Evolutionary conservation across 495 filamentous ascomycete species (phyloP), one percentile per base, ranked within the genome.

Genomic region (Cladorrhinum samala): DNA sequence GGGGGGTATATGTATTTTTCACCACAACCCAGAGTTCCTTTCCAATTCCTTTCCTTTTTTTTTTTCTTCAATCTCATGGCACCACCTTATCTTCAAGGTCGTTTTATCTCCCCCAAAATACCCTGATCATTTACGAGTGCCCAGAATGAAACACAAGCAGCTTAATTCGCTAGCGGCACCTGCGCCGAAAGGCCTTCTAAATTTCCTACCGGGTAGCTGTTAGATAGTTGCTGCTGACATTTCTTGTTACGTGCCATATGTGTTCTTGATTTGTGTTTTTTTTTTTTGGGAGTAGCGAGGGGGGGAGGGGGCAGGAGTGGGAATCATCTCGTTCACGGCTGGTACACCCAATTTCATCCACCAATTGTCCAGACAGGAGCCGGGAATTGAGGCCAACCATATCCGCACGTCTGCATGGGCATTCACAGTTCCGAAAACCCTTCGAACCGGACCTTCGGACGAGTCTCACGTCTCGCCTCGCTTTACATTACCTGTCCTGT

Each of bases 191-290:
- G n/a, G n/a, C n/a, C n/a, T n/a, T n/a, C 69, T 59, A 45, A 55
- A 45, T 17, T 9, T 46, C 54, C 52, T 62, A 71, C 70, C 68
- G 69, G 73, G 73, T 59, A 56, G 68, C 70, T 69, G 75, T 78
- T 78, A 77, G 75, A 78, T 78, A 77, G 74, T 66, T 66, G 64
- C 72, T 69, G 74, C 72, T 60, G 50, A 78, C 74, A 76, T 66
- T 45, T 47, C n/a, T 17, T 47, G 4, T 18, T 17, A 41, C 39
- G 5, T n/a, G 11, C n/a, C n/a, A 5, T 41, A 18, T 41, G n/a
- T 14, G 7, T 14, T 41, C n/a, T n/a, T n/a, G 39, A 17, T 41
- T 8, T 14, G 39, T 41, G 39, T 41, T 14, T 33, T n/a, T n/a
- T n/a, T n/a, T n/a, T n/a, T n/a, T n/a, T n/a, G n/a, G n/a, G n/a